Evolutionary conservation across 2,329 filamentous ascomycete species (phyloP).

Genomic region (Penicillium hordei): DNA sequence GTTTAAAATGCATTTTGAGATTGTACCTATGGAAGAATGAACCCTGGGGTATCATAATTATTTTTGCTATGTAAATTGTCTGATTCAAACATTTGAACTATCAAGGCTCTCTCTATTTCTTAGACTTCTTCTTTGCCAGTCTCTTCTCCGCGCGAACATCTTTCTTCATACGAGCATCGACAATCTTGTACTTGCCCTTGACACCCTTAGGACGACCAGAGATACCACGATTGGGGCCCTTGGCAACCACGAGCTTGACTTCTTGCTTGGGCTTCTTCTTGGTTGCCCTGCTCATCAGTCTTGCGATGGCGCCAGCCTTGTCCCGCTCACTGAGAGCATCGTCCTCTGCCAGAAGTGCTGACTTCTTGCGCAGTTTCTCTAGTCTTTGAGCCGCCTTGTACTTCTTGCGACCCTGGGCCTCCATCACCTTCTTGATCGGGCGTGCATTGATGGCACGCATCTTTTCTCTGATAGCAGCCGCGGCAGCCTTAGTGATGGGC

Average conservation of each 20-base stretch:
- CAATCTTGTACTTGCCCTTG: slow-evolving; percentile 96
- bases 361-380: slow-evolving; percentile 97
- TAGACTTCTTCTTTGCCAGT: slow-evolving; percentile 68
- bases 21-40: slow-evolving; percentile 9
- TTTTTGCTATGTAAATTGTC: slow-evolving; percentile 15
- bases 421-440: slow-evolving; percentile 98
- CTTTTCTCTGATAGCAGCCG: slow-evolving; percentile 92
- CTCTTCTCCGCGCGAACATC: slow-evolving; percentile 87
- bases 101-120: slow-evolving; percentile 23
- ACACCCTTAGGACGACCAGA: slow-evolving; percentile 84
- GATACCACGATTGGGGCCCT: slow-evolving; percentile 78
- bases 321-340: slow-evolving; percentile 95
- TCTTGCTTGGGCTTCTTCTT: slow-evolving; percentile 84
- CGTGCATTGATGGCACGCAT: slow-evolving; percentile 86
- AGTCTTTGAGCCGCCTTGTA: slow-evolving; percentile 86
- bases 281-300: slow-evolving; percentile 75
- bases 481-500: slow-evolving; percentile 88
- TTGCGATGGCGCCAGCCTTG: slow-evolving; percentile 81
- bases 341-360: slow-evolving; percentile 81
- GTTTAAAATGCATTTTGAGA: background rate
- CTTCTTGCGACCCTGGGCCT: slow-evolving; percentile 96
- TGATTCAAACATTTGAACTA: slow-evolving; percentile 17
- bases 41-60: slow-evolving; percentile 21
- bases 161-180: slow-evolving; percentile 94
- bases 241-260: slow-evolving; percentile 85